phyloP scores from a whole-genome alignment of 768 basidiomycete species.

The Pulveroboletus sp. region DNA sequence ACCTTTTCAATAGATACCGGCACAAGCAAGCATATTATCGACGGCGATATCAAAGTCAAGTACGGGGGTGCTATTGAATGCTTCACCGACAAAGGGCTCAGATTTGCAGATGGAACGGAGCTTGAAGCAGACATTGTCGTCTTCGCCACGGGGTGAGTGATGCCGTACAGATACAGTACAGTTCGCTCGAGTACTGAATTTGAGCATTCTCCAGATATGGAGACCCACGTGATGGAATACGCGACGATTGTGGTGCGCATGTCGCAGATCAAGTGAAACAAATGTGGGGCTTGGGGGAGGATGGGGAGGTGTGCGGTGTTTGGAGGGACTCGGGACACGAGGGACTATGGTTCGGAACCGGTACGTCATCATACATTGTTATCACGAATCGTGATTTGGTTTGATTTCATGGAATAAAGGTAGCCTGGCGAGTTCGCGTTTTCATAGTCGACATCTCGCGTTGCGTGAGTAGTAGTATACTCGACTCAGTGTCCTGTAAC shows the following conservation, averaged over 20 bases:
- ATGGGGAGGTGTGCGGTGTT: slow-evolving; percentile 54
- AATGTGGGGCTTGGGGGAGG: slow-evolving; percentile 63
- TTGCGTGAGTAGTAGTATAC: slow-evolving; percentile 21
- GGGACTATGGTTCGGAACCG: neutral
- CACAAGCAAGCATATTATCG: slow-evolving; percentile 41
- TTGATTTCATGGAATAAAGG: neutral
- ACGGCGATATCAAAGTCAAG: slow-evolving; percentile 54
- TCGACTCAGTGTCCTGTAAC: neutral
- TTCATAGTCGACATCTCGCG: slow-evolving; percentile 29
- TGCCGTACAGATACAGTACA: too few relatives aligned
- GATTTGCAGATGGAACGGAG: slow-evolving; percentile 28
- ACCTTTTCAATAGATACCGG: slow-evolving; percentile 28
- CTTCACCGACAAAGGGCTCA: slow-evolving; percentile 31
- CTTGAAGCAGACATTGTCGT: slow-evolving; percentile 33
- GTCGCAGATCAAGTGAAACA: slow-evolving; percentile 43
- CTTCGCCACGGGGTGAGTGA: slow-evolving; percentile 29
- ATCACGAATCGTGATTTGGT: too few relatives aligned
- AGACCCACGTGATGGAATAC: slow-evolving; percentile 40
- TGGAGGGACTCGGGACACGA: slow-evolving; percentile 34
- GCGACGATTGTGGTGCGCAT: slow-evolving; percentile 44
- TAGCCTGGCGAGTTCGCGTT: slow-evolving; percentile 19
- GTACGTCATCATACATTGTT: neutral
- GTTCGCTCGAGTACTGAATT: neutral
- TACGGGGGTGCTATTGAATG: slow-evolving; percentile 33
- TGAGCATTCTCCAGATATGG: slow-evolving; percentile 41